Conservation (phyloP, 2,329 filamentous ascomycete species). For the Colletotrichum filicis region DNA sequence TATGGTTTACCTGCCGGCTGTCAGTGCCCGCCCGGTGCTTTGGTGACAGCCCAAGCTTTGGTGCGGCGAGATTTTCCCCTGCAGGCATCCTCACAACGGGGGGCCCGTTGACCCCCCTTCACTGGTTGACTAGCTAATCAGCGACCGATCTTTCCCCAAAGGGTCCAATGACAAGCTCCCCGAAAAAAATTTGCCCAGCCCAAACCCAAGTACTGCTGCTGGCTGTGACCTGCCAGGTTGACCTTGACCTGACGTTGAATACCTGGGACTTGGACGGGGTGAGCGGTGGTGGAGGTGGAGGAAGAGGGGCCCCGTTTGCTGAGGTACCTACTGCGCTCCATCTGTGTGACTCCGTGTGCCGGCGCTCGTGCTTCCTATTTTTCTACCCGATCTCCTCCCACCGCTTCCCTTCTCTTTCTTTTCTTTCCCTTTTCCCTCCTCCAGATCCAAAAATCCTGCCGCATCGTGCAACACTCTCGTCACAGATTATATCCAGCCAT, state of each 20-base stretch:
- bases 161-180: constrained; percentile 36
- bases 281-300: not conserved
- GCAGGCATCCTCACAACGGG: not conserved
- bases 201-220: constrained; percentile 2
- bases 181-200: constrained; percentile 26
- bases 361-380: constrained; percentile 28
- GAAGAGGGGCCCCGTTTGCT: not conserved
- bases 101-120: constrained; percentile 4
- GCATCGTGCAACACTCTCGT: constrained; percentile 25
- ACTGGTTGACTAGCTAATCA: constrained; percentile 12
- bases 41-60: not conserved
- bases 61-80: constrained; percentile 25
- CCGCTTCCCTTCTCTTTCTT: constrained; percentile 34
- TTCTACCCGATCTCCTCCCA: constrained; percentile 27
- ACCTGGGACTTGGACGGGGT: not conserved
- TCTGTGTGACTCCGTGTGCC: constrained; percentile 29
- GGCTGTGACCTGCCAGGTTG: not conserved
- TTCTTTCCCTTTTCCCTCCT: constrained; percentile 26
- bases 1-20: no score
- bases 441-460: constrained; percentile 20
- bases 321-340: not conserved
- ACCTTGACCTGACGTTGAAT: not conserved
- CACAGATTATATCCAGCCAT: constrained; percentile 30
- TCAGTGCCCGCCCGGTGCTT: not conserved
- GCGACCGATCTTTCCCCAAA: constrained; percentile 8